Evolutionary conservation across 2,329 filamentous ascomycete species (phyloP), one percentile per base, ranked within the genome.

Genomic region (Decorospora gaudefroyi): DNA sequence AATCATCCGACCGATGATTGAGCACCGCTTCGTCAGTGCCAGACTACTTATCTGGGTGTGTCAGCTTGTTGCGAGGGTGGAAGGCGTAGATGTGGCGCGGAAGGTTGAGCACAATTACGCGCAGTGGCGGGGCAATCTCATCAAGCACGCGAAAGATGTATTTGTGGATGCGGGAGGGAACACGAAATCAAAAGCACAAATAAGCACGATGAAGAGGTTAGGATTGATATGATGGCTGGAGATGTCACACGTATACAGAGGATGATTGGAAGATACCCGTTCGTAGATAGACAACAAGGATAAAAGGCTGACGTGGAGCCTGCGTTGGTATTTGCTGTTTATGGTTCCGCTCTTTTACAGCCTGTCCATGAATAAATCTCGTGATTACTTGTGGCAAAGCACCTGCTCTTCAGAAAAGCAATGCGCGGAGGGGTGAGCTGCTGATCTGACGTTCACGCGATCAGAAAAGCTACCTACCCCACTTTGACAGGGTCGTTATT

Each of bases 41-140:
- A 49, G 55, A 18, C 58, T 55, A 27, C 29, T 67, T 31, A 56
- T 55, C 6, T 68, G 62, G 64, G 61, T 69, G 6, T 63, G 61
- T 26, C 45, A 50, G 11, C 32, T 66, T 4, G 62, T 69, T 18
- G 57, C 59, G 2, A 45, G 46, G 26, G 60, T 64, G 0, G 63
- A 69, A 39, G 67, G 67, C 11, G 55, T 55, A 19, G 36, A 47
- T 11, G 62, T 57, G 10, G 65, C 64, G 12, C 55, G 44, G 36
- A 50, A 54, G 29, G 35, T 69, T n/a, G 62, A 69, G 28, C 33
- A 45, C n/a, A 26, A 32, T 1, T 69, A 67, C 16, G 64, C 48
- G 49, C 29, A 30, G 2, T 62, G 61, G 63, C 53, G 67, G 32
- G 67, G 65, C 6, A 42, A 61, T 31, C 30, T 69, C 12, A 65